Evolutionary conservation across 345 rosid genomes (phyloP).

Genomic region (Eucalyptus coolabah): DNA sequence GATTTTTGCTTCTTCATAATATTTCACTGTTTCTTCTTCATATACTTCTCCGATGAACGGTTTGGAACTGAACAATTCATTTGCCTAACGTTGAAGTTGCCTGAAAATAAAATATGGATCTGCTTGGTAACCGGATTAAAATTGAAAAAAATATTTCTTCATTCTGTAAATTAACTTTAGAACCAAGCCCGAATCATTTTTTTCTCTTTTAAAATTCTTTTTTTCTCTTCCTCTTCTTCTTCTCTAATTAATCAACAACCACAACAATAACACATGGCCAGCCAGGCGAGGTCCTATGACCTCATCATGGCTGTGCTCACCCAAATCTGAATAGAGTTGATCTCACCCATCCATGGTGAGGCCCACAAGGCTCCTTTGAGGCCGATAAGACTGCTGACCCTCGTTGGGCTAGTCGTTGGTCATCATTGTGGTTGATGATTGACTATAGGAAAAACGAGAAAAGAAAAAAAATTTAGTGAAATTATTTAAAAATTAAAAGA

Average conservation of each 20-base stretch:
- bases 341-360: too few species aligned
- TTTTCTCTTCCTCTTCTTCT: too few species aligned
- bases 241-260: rapidly evolving
- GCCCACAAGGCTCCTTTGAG: too few species aligned
- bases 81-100: neutral
- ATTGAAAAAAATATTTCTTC: too few species aligned
- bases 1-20: neutral
- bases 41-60: neutral
- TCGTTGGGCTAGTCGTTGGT: rapidly evolving
- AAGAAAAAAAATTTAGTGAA: too few species aligned
- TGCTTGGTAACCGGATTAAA: too few species aligned
- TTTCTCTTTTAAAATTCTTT: too few species aligned
- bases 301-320: too few species aligned
- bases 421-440: rapidly evolving
- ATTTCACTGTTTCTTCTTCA: neutral
- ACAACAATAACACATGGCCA: rapidly evolving
- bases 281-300: rapidly evolving
- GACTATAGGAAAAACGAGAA: rapidly evolving
- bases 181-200: too few species aligned
- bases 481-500: too few species aligned
- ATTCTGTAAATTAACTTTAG: too few species aligned
- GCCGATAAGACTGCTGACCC: rapidly evolving
- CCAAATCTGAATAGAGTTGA: rapidly evolving
- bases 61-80: neutral
- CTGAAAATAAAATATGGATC: neutral